Evolutionary conservation across 1,284 basidiomycete species (phyloP), one percentile per base, ranked within the genome.

Genomic region (Ustilago esculenta): DNA sequence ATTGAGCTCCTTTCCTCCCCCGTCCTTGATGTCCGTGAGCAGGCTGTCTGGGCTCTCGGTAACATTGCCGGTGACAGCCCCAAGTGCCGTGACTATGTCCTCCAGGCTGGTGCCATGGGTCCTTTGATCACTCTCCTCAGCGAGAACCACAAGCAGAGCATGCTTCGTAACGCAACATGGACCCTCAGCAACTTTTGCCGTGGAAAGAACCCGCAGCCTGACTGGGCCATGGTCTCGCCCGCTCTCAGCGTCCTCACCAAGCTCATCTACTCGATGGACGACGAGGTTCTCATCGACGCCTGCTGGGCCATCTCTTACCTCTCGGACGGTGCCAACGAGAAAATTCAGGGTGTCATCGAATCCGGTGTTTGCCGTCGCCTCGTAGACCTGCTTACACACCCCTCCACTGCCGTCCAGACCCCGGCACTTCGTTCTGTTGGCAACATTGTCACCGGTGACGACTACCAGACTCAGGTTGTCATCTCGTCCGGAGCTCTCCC

Each of bases 291-390:
- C 78, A 99, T 98, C 82, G 96, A 99, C 83, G 96, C 96, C 25
- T 99, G 96, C 87, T 99, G 96, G 96, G 96, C 96, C 40, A 96
- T 99, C 83, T 98, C 94, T 24, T 99, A 99, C 85, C 90, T 99
- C 30, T 98, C 96, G 2, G 96, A 98, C 83, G 96, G 96, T 37
- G 93, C 94, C 45, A 98, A 97, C 82, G 96, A 99, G 84, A 99
- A 99, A 86, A 99, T 99, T 68, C 96, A 99, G 84, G 95, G 95
- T 34, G 96, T 98, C 67, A 98, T 99, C 77, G 96, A 98, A 84
- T 92, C 92, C 17, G 96, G 96, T 50, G 94, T 98, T 57, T 96
- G 94, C 85, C 89, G 96, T 83, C 90, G 96, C 77, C 88, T 99
- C 67, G 96, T 99, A 30, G 96, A 98, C 82, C 87, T 98, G 42